Evolutionary conservation across 768 basidiomycete species (phyloP).

Genomic region (Trametes cubensis): DNA sequence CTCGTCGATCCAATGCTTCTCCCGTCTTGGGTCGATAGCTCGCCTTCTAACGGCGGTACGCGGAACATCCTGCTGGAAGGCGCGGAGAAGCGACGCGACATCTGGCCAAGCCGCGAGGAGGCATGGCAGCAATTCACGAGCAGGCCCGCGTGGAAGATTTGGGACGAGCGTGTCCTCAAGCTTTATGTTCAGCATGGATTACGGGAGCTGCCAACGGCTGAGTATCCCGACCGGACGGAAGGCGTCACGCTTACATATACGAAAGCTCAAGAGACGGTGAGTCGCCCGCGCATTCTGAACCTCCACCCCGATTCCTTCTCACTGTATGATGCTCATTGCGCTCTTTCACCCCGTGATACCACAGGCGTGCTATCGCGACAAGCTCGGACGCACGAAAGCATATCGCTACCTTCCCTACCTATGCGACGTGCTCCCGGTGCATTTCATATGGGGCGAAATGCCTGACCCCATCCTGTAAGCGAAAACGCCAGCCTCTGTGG

Average conservation of each 20-base stretch:
- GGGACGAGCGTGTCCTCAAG: constrained; percentile 18
- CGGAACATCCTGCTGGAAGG: constrained; percentile 33
- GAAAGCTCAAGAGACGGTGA: constrained; percentile 46
- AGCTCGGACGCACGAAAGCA: constrained; percentile 35
- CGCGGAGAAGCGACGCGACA: constrained; percentile 47
- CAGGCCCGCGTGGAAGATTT: constrained; percentile 14
- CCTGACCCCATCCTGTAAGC: constrained; percentile 27
- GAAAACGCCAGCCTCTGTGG: too few species aligned
- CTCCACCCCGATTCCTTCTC: not conserved
- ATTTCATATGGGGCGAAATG: constrained; percentile 51
- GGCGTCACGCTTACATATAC: constrained; percentile 55
- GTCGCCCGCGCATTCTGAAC: not conserved
- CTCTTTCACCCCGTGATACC: not conserved
- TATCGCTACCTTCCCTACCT: constrained; percentile 39
- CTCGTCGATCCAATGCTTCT: constrained; percentile 51
- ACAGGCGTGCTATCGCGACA: constrained; percentile 46
- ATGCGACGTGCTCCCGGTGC: constrained; percentile 42
- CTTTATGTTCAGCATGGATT: constrained; percentile 5
- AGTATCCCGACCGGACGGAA: constrained; percentile 46
- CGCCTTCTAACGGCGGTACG: not conserved
- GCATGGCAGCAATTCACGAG: constrained; percentile 41
- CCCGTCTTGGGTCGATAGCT: not conserved
- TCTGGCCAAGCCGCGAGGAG: constrained; percentile 54
- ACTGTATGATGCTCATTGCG: not conserved
- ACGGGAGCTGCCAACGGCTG: constrained; percentile 42